Evolutionary conservation across 2,329 filamentous ascomycete genomes (phyloP).

Genomic region (Colletotrichum caudatum): DNA sequence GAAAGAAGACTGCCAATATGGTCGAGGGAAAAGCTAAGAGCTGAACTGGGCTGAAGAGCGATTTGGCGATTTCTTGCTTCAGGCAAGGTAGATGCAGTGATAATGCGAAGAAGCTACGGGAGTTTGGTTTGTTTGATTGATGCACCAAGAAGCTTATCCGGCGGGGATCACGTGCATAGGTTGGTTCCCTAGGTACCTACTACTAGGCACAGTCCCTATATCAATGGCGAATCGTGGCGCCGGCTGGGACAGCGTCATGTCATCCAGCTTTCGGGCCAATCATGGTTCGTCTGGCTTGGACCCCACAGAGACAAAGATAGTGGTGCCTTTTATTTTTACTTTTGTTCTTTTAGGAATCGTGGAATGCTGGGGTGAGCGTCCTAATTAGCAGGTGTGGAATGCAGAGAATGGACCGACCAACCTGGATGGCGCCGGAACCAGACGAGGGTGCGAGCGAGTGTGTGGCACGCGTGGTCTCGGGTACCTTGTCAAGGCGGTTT

Average conservation of each 20-base stretch:
- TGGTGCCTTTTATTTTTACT: background rate
- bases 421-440: conserved; percentile 12
- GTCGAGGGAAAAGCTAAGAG: background rate
- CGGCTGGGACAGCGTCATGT: background rate
- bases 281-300: background rate
- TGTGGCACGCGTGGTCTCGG: conserved; percentile 22
- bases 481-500: conserved; percentile 34
- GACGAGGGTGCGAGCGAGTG: conserved; percentile 3
- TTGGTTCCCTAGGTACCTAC: too few species aligned
- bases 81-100: background rate
- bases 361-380: conserved; percentile 14
- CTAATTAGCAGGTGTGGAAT: conserved; percentile 3
- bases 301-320: background rate
- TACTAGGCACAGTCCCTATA: too few species aligned
- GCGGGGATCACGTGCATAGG: conserved; percentile 25
- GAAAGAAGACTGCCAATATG: background rate
- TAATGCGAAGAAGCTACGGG: background rate
- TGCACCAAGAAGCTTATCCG: conserved; percentile 23
- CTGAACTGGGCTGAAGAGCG: background rate
- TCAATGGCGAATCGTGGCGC: background rate
- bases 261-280: conserved; percentile 21
- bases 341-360: conserved; percentile 13
- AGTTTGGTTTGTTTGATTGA: background rate
- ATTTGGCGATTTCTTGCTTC: background rate
- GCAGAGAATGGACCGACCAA: background rate